These are phyloP conservation scores for Cardamine chenopodiifolia DNA, from an alignment of 345 rosid species.

Conservation along the genomic window DNA sequence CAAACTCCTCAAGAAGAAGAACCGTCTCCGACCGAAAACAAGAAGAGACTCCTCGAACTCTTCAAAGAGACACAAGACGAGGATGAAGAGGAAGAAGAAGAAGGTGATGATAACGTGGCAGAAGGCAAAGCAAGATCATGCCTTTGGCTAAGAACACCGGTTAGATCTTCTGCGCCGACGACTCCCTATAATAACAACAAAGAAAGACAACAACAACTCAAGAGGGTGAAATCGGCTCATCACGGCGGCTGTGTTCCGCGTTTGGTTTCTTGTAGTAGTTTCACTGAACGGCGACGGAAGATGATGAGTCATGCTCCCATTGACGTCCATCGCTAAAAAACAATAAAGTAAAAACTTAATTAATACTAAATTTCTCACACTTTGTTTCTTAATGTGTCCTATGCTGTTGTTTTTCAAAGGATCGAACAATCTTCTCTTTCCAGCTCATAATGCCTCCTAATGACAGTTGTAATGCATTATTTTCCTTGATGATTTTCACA, in stretches of 20 bases:
- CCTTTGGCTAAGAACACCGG: slow-evolving; percentile 41
- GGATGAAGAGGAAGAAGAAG: slow-evolving; percentile 35
- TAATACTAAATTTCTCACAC: neutral
- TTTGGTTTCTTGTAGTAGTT: slow-evolving; percentile 55
- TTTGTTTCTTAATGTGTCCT: slow-evolving; percentile 3
- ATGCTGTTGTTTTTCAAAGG: slow-evolving; percentile 8
- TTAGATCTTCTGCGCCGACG: slow-evolving; percentile 44
- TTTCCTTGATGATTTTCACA: neutral
- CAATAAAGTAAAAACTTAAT: neutral
- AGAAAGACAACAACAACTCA: slow-evolving; percentile 34
- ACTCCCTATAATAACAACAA: slow-evolving; percentile 50
- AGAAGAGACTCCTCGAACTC: slow-evolving; percentile 76
- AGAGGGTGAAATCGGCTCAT: slow-evolving; percentile 44
- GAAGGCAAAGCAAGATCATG: slow-evolving; percentile 36
- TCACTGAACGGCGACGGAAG: slow-evolving; percentile 64
- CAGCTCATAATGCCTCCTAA: slow-evolving; percentile 12
- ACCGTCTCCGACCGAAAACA: slow-evolving; percentile 55
- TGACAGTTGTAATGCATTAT: slow-evolving; percentile 9
- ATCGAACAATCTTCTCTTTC: slow-evolving; percentile 14
- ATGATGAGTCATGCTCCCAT: slow-evolving; percentile 51
- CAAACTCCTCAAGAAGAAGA: slow-evolving; percentile 45
- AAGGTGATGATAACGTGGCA: slow-evolving; percentile 25
- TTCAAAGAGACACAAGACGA: slow-evolving; percentile 56
- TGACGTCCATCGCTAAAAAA: slow-evolving; percentile 34
- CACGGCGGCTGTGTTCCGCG: slow-evolving; percentile 74